These are phyloP conservation scores for Calonectria crousiana DNA, from an alignment of 2,329 filamentous ascomycete genomes.

Conservation along the genomic window DNA sequence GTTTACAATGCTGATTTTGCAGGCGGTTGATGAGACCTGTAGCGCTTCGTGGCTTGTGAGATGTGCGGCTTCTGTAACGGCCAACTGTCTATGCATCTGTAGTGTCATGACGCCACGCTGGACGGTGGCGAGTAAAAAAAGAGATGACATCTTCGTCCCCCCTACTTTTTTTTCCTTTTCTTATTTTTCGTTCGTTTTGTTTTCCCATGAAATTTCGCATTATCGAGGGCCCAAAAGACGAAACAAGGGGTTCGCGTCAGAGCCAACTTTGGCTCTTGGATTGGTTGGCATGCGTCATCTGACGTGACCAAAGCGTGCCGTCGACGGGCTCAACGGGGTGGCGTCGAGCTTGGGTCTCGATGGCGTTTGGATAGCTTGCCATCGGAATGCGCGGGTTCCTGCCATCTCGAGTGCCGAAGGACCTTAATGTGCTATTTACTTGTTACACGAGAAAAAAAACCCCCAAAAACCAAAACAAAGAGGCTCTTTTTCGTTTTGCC, in stretches of 20 bases:
- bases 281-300: not conserved
- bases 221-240: not conserved
- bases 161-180: not conserved
- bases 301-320: not conserved
- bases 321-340: not conserved
- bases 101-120: not conserved
- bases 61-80: constrained; percentile 14
- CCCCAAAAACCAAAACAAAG: not conserved
- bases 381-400: not conserved
- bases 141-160: not conserved
- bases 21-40: constrained; percentile 1
- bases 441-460: not conserved
- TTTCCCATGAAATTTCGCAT: not conserved
- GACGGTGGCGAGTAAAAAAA: not conserved
- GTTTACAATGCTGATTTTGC: not conserved
- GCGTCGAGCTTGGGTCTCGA: not conserved
- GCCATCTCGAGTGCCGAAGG: not conserved
- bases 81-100: constrained; percentile 1
- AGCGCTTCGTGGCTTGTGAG: constrained; percentile 17
- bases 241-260: not conserved
- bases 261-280: not conserved
- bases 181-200: not conserved
- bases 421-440: not conserved
- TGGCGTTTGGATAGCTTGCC: not conserved
- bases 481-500: not conserved